These are phyloP conservation scores for Tranzscheliella williamsii DNA, from an alignment of 1,284 basidiomycete species.

Conservation along the genomic window DNA sequence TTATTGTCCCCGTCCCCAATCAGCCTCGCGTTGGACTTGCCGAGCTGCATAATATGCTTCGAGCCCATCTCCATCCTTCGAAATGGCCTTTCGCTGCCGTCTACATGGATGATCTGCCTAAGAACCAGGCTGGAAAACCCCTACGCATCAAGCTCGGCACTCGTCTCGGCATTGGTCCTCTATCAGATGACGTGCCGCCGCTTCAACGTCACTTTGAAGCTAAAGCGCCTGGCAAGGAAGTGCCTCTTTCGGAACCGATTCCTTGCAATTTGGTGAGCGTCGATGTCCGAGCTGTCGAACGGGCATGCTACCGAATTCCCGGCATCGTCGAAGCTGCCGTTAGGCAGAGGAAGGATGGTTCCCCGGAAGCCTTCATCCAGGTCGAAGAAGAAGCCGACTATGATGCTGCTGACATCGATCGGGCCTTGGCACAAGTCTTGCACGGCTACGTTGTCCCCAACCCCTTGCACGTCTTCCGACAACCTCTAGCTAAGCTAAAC, in stretches of 20 bases:
- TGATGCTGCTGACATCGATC: conserved; percentile 60
- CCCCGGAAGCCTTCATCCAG: conserved; percentile 60
- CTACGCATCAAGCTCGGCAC: conserved; percentile 61
- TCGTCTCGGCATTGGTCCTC: conserved; percentile 57
- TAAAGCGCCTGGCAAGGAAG: conserved; percentile 57
- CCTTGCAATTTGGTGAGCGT: conserved; percentile 58
- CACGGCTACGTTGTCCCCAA: conserved; percentile 61
- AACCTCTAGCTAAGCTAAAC: conserved; percentile 57
- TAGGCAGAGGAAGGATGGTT: conserved; percentile 56
- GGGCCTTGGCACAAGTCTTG: conserved; percentile 58
- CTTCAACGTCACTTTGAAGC: conserved; percentile 60
- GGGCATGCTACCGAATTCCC: conserved; percentile 60
- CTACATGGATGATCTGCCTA: conserved; percentile 61
- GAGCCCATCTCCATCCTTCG: conserved; percentile 57
- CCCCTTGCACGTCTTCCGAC: conserved; percentile 61
- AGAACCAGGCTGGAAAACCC: conserved; percentile 60
- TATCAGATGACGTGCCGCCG: conserved; percentile 58
- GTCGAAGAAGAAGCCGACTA: conserved; percentile 60
- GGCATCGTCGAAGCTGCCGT: conserved; percentile 60
- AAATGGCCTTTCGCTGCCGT: conserved; percentile 61
- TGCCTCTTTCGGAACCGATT: conserved; percentile 57
- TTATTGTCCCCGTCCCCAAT: conserved; percentile 58
- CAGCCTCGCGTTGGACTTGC: conserved; percentile 59
- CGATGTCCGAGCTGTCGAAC: conserved; percentile 59
- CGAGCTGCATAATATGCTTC: conserved; percentile 60